These are phyloP conservation scores for Lactarius sanguifluus DNA, from an alignment of 768 basidiomycete genomes.

Conservation along the genomic window DNA sequence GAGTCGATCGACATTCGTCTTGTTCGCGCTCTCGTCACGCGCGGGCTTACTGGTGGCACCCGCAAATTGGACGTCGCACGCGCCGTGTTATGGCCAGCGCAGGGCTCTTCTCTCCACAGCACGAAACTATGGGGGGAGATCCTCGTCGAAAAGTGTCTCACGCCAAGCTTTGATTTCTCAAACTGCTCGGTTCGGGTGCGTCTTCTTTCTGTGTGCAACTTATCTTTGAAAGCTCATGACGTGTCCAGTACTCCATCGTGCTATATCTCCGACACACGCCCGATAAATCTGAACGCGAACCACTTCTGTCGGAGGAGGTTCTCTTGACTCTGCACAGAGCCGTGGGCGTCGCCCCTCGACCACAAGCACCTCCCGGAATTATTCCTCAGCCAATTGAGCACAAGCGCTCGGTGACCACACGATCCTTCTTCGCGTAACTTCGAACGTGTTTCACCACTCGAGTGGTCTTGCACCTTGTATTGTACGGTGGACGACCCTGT, in stretches of 20 bases:
- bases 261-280: constrained; percentile 8
- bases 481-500: background rate
- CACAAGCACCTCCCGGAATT: constrained; percentile 6
- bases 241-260: constrained; percentile 18
- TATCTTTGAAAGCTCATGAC: background rate
- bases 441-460: constrained; percentile 1
- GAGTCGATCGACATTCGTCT: constrained; percentile 20
- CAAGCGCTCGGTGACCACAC: background rate
- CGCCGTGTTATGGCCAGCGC: constrained; percentile 23
- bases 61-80: constrained; percentile 13
- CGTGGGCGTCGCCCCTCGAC: constrained; percentile 5
- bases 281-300: background rate
- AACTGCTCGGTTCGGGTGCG: constrained; percentile 19
- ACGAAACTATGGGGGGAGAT: constrained; percentile 23
- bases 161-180: constrained; percentile 21
- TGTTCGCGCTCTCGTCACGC: constrained; percentile 18
- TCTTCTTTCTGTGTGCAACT: background rate
- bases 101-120: background rate
- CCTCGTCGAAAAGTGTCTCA: background rate
- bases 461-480: background rate
- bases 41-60: constrained; percentile 3
- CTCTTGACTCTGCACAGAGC: constrained; percentile 30
- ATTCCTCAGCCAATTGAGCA: background rate
- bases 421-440: constrained; percentile 10
- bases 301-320: constrained; percentile 31